Conservation (phyloP, 805 yeast genomes). For the Vanderwaltozyma verrucispora region DNA sequence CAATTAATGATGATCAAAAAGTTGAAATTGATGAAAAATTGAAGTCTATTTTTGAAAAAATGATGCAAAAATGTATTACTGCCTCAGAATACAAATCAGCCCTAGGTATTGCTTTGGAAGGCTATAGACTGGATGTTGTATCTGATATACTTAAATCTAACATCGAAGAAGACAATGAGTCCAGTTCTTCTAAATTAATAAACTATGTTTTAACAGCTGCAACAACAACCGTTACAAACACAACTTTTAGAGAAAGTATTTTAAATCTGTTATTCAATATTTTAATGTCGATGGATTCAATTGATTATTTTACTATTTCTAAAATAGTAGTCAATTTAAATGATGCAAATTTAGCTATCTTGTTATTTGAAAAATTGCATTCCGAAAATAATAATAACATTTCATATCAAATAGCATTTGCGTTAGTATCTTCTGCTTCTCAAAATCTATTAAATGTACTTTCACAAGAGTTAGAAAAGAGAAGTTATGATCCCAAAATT, state of each 20-base stretch:
- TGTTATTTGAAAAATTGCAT: conserved; percentile 49
- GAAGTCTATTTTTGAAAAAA: conserved; percentile 64
- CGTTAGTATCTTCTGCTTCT: conserved; percentile 81
- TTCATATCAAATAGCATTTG: conserved; percentile 92
- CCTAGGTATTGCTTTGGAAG: conserved; percentile 83
- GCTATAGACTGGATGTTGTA: conserved; percentile 75
- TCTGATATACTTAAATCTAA: conserved; percentile 42
- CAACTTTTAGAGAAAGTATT: conserved; percentile 55
- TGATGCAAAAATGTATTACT: conserved; percentile 70
- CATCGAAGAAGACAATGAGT: conserved; percentile 36
- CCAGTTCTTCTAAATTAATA: conserved; percentile 43
- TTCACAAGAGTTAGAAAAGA: conserved; percentile 31
- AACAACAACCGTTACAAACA: conserved; percentile 53
- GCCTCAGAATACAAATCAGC: conserved; percentile 70
- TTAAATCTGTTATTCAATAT: conserved; percentile 53
- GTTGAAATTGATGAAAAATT: conserved; percentile 49
- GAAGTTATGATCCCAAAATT: conserved; percentile 34
- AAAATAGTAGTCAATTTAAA: conserved; percentile 84
- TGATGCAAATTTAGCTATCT: conserved; percentile 59
- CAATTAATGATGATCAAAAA: conserved; percentile 13
- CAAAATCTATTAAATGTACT: conserved; percentile 71
- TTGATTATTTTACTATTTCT: conserved; percentile 76
- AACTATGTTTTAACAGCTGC: conserved; percentile 70
- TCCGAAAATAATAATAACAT: conserved; percentile 39
- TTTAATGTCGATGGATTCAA: conserved; percentile 45